Conservation (phyloP, 306 rosid genomes). For the Casuarina cunninghamiana region DNA sequence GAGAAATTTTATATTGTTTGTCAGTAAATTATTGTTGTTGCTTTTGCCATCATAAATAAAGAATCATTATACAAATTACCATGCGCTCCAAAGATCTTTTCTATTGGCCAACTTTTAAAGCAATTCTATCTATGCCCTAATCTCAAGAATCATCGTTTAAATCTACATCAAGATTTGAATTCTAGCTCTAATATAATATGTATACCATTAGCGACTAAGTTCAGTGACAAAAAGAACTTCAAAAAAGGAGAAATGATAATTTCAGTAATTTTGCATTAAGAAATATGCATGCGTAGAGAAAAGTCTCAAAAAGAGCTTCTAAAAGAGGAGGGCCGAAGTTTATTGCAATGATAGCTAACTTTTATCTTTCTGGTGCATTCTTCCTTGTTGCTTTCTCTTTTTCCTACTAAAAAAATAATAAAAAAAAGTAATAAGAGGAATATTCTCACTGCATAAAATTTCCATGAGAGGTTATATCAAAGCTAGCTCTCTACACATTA, state of each 20-base stretch:
- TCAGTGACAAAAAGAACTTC: slow-evolving; percentile 30
- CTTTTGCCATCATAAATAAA: neutral
- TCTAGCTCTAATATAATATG: slow-evolving; percentile 3
- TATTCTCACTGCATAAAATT: too few species aligned
- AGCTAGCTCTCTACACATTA: too few species aligned
- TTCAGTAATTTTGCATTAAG: neutral
- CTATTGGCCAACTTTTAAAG: neutral
- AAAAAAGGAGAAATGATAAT: neutral
- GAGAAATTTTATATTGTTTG: too few species aligned
- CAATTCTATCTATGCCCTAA: neutral
- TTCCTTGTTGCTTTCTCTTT: neutral
- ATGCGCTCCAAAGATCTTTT: neutral
- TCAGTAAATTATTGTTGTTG: neutral
- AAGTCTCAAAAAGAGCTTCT: neutral
- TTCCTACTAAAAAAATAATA: too few species aligned
- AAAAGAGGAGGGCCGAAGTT: neutral
- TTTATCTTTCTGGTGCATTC: neutral
- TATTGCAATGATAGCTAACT: neutral
- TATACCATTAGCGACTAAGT: slow-evolving; percentile 26
- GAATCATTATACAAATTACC: neutral
- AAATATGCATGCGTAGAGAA: neutral
- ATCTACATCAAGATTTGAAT: slow-evolving; percentile 22
- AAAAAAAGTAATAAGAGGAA: too few species aligned
- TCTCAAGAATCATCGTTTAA: slow-evolving; percentile 24
- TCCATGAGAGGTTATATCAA: too few species aligned